Conservation (phyloP, 2,329 filamentous ascomycete species). For the Cladosporium sp. region DNA sequence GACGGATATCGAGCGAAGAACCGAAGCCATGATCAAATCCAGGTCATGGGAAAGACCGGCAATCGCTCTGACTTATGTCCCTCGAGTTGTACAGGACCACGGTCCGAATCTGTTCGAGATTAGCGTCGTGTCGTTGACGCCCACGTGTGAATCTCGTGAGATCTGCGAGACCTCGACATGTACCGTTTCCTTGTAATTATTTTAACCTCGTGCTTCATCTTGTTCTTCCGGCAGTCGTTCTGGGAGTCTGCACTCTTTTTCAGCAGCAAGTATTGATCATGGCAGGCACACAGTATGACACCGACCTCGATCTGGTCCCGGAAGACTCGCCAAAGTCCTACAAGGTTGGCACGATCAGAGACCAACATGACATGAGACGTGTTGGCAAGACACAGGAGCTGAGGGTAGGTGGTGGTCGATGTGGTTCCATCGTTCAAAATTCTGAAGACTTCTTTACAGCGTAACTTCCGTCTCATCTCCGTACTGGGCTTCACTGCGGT, state of each 20-base stretch:
- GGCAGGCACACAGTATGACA: conserved; percentile 8
- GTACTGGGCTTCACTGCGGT: conserved; percentile 34
- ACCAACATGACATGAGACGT: conserved; percentile 22
- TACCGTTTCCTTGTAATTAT: neutral
- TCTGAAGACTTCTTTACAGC: conserved; percentile 9
- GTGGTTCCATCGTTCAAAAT: neutral
- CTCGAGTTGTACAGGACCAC: conserved; percentile 1
- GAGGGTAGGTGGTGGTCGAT: neutral
- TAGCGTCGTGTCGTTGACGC: conserved; percentile 1
- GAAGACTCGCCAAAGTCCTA: conserved; percentile 15
- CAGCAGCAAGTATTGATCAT: neutral
- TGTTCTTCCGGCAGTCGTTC: neutral
- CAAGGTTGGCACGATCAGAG: conserved; percentile 12
- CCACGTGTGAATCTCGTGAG: conserved; percentile 18
- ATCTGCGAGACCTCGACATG: neutral
- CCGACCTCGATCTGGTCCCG: conserved; percentile 1
- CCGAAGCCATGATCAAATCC: conserved; percentile 4
- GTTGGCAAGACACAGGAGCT: conserved; percentile 21
- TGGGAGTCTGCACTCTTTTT: neutral
- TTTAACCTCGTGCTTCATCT: neutral
- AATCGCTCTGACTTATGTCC: neutral
- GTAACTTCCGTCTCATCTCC: conserved; percentile 33
- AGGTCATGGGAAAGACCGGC: neutral
- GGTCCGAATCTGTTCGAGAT: neutral
- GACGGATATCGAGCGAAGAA: neutral